These are phyloP conservation scores for Trapa incisa DNA, from an alignment of 345 rosid species.

Conservation along the genomic window DNA sequence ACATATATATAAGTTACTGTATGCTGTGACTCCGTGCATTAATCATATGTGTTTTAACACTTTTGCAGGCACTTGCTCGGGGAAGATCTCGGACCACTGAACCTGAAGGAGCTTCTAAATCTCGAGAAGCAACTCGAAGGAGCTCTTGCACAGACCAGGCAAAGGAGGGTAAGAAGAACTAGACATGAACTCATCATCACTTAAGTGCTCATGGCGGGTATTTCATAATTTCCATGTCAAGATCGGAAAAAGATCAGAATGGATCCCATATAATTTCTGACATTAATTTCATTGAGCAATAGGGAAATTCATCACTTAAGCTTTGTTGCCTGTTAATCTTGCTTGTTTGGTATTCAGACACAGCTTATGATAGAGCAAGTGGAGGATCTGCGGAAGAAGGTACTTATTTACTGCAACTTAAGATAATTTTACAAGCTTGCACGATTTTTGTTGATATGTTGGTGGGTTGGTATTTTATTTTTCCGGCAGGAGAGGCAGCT, in stretches of 20 bases:
- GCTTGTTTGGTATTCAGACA: constrained; percentile 18
- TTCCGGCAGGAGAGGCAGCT: constrained; percentile 66
- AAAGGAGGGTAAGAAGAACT: constrained; percentile 41
- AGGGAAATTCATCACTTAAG: background rate
- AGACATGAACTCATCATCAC: background rate
- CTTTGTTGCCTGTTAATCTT: background rate
- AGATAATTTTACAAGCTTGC: no score
- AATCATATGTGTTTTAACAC: no score
- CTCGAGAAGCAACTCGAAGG: constrained; percentile 80
- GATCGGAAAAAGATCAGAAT: background rate
- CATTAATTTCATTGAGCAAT: background rate
- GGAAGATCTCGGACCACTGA: constrained; percentile 71
- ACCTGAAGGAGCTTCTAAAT: constrained; percentile 53
- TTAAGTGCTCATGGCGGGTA: background rate
- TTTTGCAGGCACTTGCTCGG: constrained; percentile 66
- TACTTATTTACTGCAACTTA: constrained; percentile 5
- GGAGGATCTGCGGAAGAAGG: constrained; percentile 83
- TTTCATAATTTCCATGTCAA: background rate
- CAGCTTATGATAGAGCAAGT: constrained; percentile 71
- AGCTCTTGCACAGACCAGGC: constrained; percentile 61
- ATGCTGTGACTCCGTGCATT: no score
- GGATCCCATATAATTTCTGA: background rate
- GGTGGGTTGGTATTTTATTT: background rate
- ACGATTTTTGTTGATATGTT: background rate
- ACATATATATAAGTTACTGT: no score